Conservation (phyloP, 805 yeast species). For the Ogataea paraovalis region DNA sequence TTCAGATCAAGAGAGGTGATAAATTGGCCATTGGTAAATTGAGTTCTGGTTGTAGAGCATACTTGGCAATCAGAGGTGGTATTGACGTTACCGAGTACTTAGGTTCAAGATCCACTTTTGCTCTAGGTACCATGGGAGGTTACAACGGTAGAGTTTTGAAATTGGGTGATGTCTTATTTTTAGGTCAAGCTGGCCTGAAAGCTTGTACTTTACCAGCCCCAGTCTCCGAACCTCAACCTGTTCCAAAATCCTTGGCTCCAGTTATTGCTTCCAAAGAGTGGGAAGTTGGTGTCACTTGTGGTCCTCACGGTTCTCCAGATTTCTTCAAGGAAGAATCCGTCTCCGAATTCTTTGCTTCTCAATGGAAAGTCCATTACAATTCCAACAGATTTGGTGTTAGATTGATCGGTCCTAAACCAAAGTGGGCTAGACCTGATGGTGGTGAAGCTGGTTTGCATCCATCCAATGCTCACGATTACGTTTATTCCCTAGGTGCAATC, state of each 20-base stretch:
- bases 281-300: slow-evolving; percentile 91
- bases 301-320: slow-evolving; percentile 98
- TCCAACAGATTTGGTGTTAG: slow-evolving; percentile 96
- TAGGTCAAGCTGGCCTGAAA: slow-evolving; percentile 71
- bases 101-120: slow-evolving; percentile 96
- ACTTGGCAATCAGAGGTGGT: slow-evolving; percentile 88
- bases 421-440: slow-evolving; percentile 95
- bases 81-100: slow-evolving; percentile 90
- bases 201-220: slow-evolving; percentile 74
- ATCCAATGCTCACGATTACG: slow-evolving; percentile 97
- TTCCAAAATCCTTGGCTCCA: slow-evolving; percentile 59
- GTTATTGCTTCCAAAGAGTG: slow-evolving; percentile 51
- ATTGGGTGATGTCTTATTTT: slow-evolving; percentile 85
- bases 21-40: slow-evolving; percentile 78
- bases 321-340: slow-evolving; percentile 78
- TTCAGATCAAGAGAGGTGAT: slow-evolving; percentile 69
- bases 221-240: slow-evolving; percentile 53
- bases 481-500: slow-evolving; percentile 92
- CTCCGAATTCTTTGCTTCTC: slow-evolving; percentile 64
- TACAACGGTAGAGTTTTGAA: slow-evolving; percentile 88
- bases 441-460: slow-evolving; percentile 99
- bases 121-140: slow-evolving; percentile 91
- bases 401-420: slow-evolving; percentile 90
- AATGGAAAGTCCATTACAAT: slow-evolving; percentile 96
- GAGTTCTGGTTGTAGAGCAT: slow-evolving; percentile 79